Base-by-base conservation (phyloP, 169 alveolate genomes). In the Theileria annulata region DNA sequence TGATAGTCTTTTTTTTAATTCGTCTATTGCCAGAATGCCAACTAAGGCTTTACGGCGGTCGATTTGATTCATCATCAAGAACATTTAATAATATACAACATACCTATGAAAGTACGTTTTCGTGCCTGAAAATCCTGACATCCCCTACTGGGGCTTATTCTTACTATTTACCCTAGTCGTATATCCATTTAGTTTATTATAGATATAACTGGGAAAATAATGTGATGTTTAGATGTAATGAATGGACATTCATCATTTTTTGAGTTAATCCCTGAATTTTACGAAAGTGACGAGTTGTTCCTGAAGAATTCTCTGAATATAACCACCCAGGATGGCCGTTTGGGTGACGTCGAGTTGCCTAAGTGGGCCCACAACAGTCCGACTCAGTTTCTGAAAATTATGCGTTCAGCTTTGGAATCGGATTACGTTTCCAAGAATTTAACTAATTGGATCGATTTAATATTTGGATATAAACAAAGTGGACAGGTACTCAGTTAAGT, bases 391-490 rank as follows among this genome's bases (percentile, higher is more conserved):
- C 77, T 94, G 75, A 75, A 48, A 21, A 42, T 70, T n/a, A 79
- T 93, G 92, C 83, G 98, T 74, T 88, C 90, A 68, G 98, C 99
- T 5, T 91, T 97, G 21, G 99, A 98, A 88, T 91, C 98, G 76
- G 96, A 95, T 68, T 88, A 91, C 81, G 98, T 96, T n/a, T 94
- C 98, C 63, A 77, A 92, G 25, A 81, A 93, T 66, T 59, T 98
- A 35, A 93, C 96, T 87, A 92, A 93, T 64, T 98, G 99, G 99
- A 95, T 98, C 33, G 99, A 98, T 79, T 88, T 96, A 47, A 96
- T 98, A 21, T 98, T 96, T 91, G 99, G 99, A 13, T 97, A 73
- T 79, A 95, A 95, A 75, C 94, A 90, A 74, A 73, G 75, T 17
- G 94, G 94, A 0, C 71, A 75, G 85, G 77, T 69, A 58, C 13